A percentile compares a stretch with the other conserved stretches of the same genome.
These are phyloP conservation scores for Botrytis sinoallii DNA, from an alignment of 2,329 filamentous ascomycete genomes.

Conservation along the genomic window DNA sequence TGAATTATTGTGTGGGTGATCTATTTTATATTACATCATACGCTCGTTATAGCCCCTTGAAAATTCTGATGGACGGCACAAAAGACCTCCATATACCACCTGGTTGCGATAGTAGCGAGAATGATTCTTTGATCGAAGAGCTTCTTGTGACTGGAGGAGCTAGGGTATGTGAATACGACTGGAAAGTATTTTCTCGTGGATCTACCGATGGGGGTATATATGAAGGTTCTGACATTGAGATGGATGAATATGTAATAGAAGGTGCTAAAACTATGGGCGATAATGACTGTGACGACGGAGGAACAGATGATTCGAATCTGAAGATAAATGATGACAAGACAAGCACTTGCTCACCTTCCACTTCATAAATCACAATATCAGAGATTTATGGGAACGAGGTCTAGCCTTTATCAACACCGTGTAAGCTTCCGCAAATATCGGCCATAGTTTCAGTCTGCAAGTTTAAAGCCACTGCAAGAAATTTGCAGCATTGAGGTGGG, in stretches of 20 bases:
- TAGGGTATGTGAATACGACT: not conserved
- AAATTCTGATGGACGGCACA: not conserved
- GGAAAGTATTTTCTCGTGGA: not conserved
- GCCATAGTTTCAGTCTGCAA: not conserved
- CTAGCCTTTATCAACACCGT: not conserved
- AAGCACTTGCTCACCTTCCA: not conserved
- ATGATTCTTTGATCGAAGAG: not conserved
- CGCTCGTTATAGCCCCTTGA: not conserved
- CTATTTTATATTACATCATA: not conserved
- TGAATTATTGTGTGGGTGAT: not conserved
- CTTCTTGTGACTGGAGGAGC: not conserved
- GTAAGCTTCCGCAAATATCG: not conserved
- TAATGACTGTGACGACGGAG: not conserved
- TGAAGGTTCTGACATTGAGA: not conserved
- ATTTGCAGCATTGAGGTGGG: not conserved
- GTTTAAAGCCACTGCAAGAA: not conserved
- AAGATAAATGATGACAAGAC: not conserved
- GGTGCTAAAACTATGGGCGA: not conserved
- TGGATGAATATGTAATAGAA: not conserved
- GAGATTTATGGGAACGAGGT: not conserved
- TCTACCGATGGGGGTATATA: not conserved
- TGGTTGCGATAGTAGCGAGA: not conserved
- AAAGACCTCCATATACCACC: not conserved
- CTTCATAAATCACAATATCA: not conserved
- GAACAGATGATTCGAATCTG: not conserved